Percentiles rank a stretch among this genome's conserved stretches.
Conservation (phyloP, 768 basidiomycete species). For the Lentinus tigrinus region DNA sequence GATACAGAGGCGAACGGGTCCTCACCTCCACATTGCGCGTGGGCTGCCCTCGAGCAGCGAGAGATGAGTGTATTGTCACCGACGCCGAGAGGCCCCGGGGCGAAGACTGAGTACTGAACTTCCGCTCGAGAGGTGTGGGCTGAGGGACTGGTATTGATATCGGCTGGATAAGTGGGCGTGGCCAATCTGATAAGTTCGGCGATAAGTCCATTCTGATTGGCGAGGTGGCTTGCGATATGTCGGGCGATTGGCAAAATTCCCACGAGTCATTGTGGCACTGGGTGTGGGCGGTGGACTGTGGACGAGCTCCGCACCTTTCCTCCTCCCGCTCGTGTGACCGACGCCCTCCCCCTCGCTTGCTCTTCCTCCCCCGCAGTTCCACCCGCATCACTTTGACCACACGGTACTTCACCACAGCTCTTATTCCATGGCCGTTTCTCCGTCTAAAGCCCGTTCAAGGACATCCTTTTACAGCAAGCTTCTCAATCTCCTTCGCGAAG, state of each 20-base stretch:
- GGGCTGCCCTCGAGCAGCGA: too few relatives aligned
- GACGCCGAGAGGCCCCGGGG: too few relatives aligned
- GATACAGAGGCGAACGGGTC: neutral
- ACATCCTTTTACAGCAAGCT: constrained; percentile 18
- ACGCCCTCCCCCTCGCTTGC: neutral
- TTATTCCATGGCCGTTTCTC: constrained; percentile 13
- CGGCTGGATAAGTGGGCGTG: too few relatives aligned
- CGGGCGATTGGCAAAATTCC: neutral
- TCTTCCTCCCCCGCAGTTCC: neutral
- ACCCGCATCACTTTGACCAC: neutral
- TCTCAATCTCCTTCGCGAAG: constrained; percentile 17
- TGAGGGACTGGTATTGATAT: neutral
- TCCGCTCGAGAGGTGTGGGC: too few relatives aligned
- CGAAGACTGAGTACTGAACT: too few relatives aligned
- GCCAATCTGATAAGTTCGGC: neutral
- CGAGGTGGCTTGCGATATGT: constrained; percentile 13
- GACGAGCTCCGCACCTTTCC: neutral
- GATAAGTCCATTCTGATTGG: neutral
- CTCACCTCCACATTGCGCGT: neutral
- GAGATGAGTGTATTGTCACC: too few relatives aligned
- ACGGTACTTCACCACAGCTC: neutral
- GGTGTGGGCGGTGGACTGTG: neutral
- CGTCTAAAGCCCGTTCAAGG: constrained; percentile 10
- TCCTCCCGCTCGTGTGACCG: constrained; percentile 22
- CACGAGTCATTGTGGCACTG: constrained; percentile 12